Evolutionary conservation across 2,329 filamentous ascomycete species (phyloP).

Genomic region (Bipolaris bicolor): DNA sequence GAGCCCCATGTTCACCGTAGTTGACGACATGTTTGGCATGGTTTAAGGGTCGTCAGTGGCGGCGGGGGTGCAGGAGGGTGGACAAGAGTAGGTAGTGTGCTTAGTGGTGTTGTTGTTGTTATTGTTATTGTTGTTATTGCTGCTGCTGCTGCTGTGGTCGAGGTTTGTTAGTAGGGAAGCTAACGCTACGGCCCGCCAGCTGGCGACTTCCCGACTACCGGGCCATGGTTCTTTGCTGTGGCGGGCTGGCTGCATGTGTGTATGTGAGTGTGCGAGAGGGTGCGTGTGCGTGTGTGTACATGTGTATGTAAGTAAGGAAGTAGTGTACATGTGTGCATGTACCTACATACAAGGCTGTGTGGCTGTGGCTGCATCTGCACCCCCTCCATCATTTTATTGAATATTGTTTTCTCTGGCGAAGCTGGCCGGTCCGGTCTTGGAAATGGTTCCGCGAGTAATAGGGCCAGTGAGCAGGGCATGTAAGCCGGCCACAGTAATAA

Average conservation of each 20-base stretch:
- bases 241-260: not conserved
- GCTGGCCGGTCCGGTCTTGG: not conserved
- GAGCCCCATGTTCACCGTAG: constrained; percentile 4
- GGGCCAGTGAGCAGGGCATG: constrained; percentile 5
- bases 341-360: not conserved
- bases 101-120: not conserved
- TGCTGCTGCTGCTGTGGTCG: not conserved
- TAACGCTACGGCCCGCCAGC: constrained; percentile 26
- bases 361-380: not conserved
- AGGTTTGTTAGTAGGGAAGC: constrained; percentile 21
- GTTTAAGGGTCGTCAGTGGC: not conserved
- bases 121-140: not conserved
- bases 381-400: not conserved
- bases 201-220: constrained; percentile 15
- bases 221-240: not conserved
- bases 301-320: not conserved
- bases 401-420: not conserved
- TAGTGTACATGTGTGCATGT: not conserved
- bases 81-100: not conserved
- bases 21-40: constrained; percentile 1
- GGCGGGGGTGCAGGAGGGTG: not conserved
- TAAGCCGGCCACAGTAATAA: constrained; percentile 3
- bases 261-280: too few species aligned
- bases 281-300: too few species aligned
- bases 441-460: constrained; percentile 4